phyloP scores from a whole-genome alignment of 257 asterid genomes.

The Solanum pennellii region DNA sequence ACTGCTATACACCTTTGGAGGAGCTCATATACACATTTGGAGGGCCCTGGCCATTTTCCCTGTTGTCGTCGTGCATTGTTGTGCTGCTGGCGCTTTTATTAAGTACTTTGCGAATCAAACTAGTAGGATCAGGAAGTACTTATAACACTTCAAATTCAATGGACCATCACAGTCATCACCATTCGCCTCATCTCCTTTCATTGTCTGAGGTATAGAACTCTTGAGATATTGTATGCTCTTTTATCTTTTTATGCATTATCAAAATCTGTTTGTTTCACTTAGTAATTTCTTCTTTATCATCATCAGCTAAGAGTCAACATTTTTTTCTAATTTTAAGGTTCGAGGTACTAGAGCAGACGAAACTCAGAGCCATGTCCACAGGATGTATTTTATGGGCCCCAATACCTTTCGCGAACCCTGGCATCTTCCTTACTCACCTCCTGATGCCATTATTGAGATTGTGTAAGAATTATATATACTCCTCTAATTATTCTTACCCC shows the following conservation, averaged over 20 bases:
- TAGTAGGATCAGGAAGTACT: conserved; percentile 63
- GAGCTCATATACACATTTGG: conserved; percentile 86
- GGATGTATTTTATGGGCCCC: conserved; percentile 96
- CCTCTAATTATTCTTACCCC: not conserved
- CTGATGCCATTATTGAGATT: conserved; percentile 71
- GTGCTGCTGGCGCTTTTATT: conserved; percentile 58
- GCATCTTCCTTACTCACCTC: conserved; percentile 96
- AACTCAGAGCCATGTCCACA: conserved; percentile 78
- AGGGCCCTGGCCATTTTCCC: conserved; percentile 87
- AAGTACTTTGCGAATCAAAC: conserved; percentile 63
- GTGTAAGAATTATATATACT: conserved; percentile 51
- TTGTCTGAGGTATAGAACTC: conserved; percentile 67
- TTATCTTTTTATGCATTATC: conserved; percentile 1
- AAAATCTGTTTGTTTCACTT: not conserved
- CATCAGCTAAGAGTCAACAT: not conserved
- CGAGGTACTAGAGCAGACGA: conserved; percentile 86
- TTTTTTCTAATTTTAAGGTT: conserved; percentile 34
- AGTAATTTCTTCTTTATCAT: not conserved
- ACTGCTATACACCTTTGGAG: conserved; percentile 91
- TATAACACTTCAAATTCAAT: conserved; percentile 42
- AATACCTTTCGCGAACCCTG: conserved; percentile 96
- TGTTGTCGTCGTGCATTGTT: conserved; percentile 49
- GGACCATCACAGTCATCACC: conserved; percentile 59
- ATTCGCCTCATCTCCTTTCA: conserved; percentile 84
- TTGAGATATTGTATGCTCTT: not conserved